Evolutionary conservation across 768 basidiomycete genomes (phyloP).

Genomic region (Psilocybe cyanescens): DNA sequence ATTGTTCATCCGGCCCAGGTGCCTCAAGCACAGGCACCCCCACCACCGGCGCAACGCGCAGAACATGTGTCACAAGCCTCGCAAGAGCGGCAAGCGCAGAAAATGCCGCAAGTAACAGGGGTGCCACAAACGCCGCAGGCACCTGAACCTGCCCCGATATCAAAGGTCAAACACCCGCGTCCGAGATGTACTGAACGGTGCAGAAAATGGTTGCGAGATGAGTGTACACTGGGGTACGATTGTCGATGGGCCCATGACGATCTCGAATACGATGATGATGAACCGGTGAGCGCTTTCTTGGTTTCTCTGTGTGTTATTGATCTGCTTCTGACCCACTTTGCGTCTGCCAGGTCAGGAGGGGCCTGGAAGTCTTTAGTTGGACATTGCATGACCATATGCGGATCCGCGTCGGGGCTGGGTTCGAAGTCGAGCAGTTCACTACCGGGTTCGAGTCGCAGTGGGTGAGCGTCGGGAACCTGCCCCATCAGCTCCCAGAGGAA

Average conservation of each 20-base stretch:
- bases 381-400: slow-evolving; percentile 57
- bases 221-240: slow-evolving; percentile 29
- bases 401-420: slow-evolving; percentile 63
- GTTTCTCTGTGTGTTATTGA: background rate
- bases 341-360: slow-evolving; percentile 1
- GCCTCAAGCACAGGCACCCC: background rate
- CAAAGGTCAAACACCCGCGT: slow-evolving; percentile 2
- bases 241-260: slow-evolving; percentile 36
- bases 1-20: background rate
- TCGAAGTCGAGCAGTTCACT: slow-evolving; percentile 54
- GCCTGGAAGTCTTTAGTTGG: background rate
- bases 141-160: background rate
- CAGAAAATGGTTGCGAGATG: slow-evolving; percentile 27
- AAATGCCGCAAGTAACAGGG: too few relatives aligned
- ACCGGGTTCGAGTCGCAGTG: slow-evolving; percentile 76
- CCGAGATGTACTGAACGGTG: slow-evolving; percentile 26
- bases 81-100: background rate
- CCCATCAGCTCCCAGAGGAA: slow-evolving; percentile 31
- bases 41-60: background rate
- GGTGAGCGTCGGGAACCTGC: slow-evolving; percentile 58
- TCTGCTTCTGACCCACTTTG: background rate
- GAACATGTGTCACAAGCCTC: background rate
- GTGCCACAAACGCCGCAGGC: background rate
- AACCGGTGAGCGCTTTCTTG: slow-evolving; percentile 23
- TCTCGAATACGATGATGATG: slow-evolving; percentile 34